These are phyloP conservation scores for Smittium culicis DNA, from an alignment of 371 early-diverging fungal genomes.

Conservation along the genomic window DNA sequence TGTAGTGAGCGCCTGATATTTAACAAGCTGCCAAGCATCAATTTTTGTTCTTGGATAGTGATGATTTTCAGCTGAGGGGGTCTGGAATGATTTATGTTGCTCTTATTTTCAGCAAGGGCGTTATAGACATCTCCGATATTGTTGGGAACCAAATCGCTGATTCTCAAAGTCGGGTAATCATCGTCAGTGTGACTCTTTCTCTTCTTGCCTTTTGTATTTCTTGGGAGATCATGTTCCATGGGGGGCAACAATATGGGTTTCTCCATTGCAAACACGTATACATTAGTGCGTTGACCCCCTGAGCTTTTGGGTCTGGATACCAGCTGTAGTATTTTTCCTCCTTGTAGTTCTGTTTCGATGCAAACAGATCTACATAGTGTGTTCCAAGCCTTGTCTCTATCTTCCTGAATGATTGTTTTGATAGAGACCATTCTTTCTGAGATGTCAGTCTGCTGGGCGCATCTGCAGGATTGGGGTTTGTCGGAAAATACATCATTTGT, in stretches of 20 bases:
- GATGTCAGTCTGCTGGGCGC: not conserved
- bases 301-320: not conserved
- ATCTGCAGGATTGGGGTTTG: not conserved
- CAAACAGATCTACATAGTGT: not conserved
- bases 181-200: not conserved
- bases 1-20: not conserved
- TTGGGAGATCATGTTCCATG: not conserved
- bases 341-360: not conserved
- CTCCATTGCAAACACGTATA: not conserved
- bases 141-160: not conserved
- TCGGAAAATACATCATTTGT: not conserved
- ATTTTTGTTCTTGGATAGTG: not conserved
- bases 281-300: not conserved
- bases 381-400: not conserved
- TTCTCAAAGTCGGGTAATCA: not conserved
- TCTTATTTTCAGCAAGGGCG: not conserved
- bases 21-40: not conserved
- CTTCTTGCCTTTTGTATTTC: not conserved
- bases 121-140: not conserved
- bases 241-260: not conserved
- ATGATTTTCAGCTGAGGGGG: not conserved
- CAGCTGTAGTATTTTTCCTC: not conserved
- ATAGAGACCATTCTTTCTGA: not conserved
- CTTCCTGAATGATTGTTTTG: not conserved
- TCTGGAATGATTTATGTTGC: not conserved